These are phyloP conservation scores for Metarhizium guizhouense DNA, from an alignment of 2,329 filamentous ascomycete species.

Conservation along the genomic window DNA sequence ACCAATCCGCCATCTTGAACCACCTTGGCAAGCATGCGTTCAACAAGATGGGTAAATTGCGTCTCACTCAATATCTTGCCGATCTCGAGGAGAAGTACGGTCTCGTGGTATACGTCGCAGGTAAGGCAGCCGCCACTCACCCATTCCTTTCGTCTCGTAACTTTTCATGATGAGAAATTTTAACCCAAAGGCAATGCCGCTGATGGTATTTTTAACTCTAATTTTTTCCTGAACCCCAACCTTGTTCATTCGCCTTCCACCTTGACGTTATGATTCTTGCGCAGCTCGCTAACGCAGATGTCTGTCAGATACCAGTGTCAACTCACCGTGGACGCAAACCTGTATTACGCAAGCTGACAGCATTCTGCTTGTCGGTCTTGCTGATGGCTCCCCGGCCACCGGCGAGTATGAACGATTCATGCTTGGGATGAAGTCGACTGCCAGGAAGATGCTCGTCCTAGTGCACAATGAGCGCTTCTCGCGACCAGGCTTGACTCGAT, in stretches of 20 bases:
- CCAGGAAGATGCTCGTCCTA: slow-evolving; percentile 83
- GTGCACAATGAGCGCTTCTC: slow-evolving; percentile 86
- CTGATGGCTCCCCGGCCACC: slow-evolving; percentile 80
- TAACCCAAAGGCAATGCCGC: slow-evolving; percentile 41
- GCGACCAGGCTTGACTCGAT: slow-evolving; percentile 70
- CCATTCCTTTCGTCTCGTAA: background rate
- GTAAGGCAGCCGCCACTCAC: slow-evolving; percentile 31
- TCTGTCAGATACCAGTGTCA: slow-evolving; percentile 76
- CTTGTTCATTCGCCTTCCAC: slow-evolving; percentile 1
- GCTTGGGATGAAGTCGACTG: slow-evolving; percentile 93
- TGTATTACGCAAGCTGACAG: slow-evolving; percentile 96
- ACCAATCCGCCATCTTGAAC: slow-evolving; percentile 87
- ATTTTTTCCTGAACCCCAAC: slow-evolving; percentile 53
- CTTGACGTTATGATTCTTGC: background rate
- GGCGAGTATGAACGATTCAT: slow-evolving; percentile 96
- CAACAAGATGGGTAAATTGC: slow-evolving; percentile 93
- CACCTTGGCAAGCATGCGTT: slow-evolving; percentile 95
- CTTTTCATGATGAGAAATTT: slow-evolving; percentile 42
- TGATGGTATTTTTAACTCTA: slow-evolving; percentile 54
- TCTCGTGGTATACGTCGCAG: slow-evolving; percentile 86
- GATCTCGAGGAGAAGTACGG: slow-evolving; percentile 97
- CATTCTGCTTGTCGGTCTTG: slow-evolving; percentile 84
- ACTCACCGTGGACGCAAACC: slow-evolving; percentile 95
- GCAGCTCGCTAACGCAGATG: slow-evolving; percentile 18
- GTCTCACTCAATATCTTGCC: slow-evolving; percentile 89